Evolutionary conservation across 2,329 filamentous ascomycete species (phyloP).

Genomic region (Colletotrichum camelliae): DNA sequence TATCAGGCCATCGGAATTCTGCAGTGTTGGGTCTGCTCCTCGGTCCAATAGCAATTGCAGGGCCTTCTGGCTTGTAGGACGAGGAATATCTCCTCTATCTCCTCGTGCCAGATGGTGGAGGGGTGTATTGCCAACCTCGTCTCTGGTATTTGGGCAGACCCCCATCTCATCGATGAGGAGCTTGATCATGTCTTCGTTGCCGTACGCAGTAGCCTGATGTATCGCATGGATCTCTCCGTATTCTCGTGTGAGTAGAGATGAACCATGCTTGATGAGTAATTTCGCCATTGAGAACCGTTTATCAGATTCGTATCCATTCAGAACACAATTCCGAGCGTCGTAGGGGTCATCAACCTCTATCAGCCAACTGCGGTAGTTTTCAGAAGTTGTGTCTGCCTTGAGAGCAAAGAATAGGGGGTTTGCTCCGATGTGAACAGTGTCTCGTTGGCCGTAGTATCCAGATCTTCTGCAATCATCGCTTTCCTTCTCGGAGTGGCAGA

Average conservation of each 20-base stretch:
- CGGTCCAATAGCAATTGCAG: not conserved
- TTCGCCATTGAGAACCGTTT: not conserved
- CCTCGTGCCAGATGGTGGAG: not conserved
- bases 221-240: not conserved
- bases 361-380: not conserved
- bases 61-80: not conserved
- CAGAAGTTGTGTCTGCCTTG: not conserved
- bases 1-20: not conserved
- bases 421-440: not conserved
- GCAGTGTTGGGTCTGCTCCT: not conserved
- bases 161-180: not conserved
- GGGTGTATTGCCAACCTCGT: not conserved
- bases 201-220: not conserved
- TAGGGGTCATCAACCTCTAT: not conserved
- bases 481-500: not conserved
- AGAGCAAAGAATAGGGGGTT: not conserved
- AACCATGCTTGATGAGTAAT: not conserved
- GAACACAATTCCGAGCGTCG: rapidly evolving
- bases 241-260: not conserved
- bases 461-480: too few relatives aligned
- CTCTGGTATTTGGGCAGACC: not conserved
- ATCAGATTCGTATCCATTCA: rapidly evolving
- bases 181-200: not conserved
- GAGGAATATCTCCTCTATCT: too few relatives aligned
- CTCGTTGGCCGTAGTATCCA: too few relatives aligned